A percentile compares a stretch with the other conserved stretches of the same genome.
Evolutionary conservation across 441 rosid genomes (phyloP).

Genomic region (Geranium incanum): DNA sequence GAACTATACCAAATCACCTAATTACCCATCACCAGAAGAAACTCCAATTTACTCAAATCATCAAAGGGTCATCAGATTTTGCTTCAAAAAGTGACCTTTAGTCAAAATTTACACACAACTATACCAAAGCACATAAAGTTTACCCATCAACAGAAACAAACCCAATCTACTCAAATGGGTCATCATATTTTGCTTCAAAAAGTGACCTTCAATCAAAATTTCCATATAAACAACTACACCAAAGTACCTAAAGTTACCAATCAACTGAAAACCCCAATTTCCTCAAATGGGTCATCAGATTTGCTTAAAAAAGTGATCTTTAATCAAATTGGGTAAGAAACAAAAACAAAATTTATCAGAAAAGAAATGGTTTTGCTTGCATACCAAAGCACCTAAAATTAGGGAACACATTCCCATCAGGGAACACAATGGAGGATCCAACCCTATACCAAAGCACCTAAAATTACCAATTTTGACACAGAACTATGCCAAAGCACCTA

Average conservation of each 20-base stretch:
- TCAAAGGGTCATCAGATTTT: too few relatives aligned
- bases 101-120: too few relatives aligned
- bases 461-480: too few relatives aligned
- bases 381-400: background rate
- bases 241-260: background rate
- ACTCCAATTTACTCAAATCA: too few relatives aligned
- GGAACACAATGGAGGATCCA: conserved; percentile 51
- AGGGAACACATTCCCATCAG: conserved; percentile 10
- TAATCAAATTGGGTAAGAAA: conserved; percentile 6
- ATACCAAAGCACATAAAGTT: background rate
- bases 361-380: background rate
- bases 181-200: background rate
- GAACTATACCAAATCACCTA: too few relatives aligned
- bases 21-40: too few relatives aligned
- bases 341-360: conserved; percentile 9
- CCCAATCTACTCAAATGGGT: background rate
- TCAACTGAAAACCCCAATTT: background rate
- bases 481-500: background rate
- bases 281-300: background rate
- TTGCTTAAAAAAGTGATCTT: background rate
- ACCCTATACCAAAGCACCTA: conserved; percentile 20
- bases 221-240: background rate
- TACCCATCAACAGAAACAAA: background rate
- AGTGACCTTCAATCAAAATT: background rate
- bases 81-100: background rate